phyloP scores from a whole-genome alignment of 768 basidiomycete species.

The Suillus ampliporus region DNA sequence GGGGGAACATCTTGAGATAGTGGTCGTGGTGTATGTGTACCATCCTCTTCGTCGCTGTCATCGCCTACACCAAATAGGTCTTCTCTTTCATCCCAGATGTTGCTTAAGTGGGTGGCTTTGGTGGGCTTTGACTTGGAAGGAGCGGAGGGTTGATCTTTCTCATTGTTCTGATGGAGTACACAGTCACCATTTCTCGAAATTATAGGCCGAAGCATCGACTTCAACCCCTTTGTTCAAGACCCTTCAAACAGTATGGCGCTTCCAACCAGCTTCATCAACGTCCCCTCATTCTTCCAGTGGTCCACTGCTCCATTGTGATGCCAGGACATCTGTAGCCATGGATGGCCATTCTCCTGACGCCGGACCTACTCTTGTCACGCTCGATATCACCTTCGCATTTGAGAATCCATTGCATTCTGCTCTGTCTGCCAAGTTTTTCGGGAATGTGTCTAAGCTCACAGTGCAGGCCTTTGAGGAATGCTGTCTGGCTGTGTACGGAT shows the following conservation, averaged over 20 bases:
- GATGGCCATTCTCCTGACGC: constrained; percentile 20
- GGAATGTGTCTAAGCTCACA: constrained; percentile 87
- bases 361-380: constrained; percentile 77
- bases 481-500: constrained; percentile 75
- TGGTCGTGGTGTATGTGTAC: constrained; percentile 17
- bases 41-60: constrained; percentile 62
- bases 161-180: neutral
- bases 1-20: constrained; percentile 15
- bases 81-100: constrained; percentile 83
- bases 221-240: constrained; percentile 76
- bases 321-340: neutral
- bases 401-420: constrained; percentile 85
- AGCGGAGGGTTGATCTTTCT: constrained; percentile 15
- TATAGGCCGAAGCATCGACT: constrained; percentile 73
- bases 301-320: constrained; percentile 14
- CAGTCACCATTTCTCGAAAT: constrained; percentile 14
- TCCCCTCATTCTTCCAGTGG: constrained; percentile 44
- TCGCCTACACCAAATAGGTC: constrained; percentile 74
- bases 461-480: constrained; percentile 91
- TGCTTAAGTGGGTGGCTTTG: constrained; percentile 48
- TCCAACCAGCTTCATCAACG: constrained; percentile 59
- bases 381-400: constrained; percentile 88
- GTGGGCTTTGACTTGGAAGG: constrained; percentile 35
- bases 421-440: constrained; percentile 85
- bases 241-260: constrained; percentile 75